Evolutionary conservation across 2,329 filamentous ascomycete species (phyloP), one percentile per base, ranked within the genome.

Genomic region (Scolecobasidium constrictum): DNA sequence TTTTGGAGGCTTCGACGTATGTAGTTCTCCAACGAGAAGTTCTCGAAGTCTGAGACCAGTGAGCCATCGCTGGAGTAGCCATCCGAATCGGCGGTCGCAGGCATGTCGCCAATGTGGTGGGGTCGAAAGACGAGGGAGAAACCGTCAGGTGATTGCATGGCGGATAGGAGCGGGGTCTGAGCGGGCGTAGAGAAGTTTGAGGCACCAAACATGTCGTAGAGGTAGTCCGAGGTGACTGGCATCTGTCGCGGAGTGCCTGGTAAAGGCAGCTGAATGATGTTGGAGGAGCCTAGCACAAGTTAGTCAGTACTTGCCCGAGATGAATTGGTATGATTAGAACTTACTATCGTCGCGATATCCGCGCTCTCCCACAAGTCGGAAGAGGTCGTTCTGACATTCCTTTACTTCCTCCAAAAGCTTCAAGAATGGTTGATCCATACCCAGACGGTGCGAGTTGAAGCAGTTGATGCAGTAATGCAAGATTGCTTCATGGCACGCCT

Each of bases 391-490:
- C 33, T 62, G 56, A 48, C 69, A 68, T 4, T 54, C 52, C 5
- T 56, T 51, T 9, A 63, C 51, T 5, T 64, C 57, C 33, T 51
- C 59, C 2, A 58, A 56, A 9, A 64, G 46, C 12, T 55, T 47
- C 17, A 55, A 52, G 50, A 69, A 69, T 3, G 58, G 56, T 9
- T 46, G 42, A 34, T 59, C 53, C 17, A 57, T 41, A 2, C 51
- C 58, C 3, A 69, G 54, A 13, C 49, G 48, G 46, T 68, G 64
- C 19, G 56, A 54, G 3, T 50, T 28, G 48, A 65, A 67, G 20
- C 52, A 54, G 5, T 55, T 52, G 16, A 68, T 54, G 45, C 64
- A 68, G 50, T 68, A 69, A 48, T 65, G 58, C 38, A 66, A 52
- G 13, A 69, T 52, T 0, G 58, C 60, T 34, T 65, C 56, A 5